Base-by-base conservation (phyloP, 2,329 filamentous ascomycete species). In the Colletotrichum plurivorum region DNA sequence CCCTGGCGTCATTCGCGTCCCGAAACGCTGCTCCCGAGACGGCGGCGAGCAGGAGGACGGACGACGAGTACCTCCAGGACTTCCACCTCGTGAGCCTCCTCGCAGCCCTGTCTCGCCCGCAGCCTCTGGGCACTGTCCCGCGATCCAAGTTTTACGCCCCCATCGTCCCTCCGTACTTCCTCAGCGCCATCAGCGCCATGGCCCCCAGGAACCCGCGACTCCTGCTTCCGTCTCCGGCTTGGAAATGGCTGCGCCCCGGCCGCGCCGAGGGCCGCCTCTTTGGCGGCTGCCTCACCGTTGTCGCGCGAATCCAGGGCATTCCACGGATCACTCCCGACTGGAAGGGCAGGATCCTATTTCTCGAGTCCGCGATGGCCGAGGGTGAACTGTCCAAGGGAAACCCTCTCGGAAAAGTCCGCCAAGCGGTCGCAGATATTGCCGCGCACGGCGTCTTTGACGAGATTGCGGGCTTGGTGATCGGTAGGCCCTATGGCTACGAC, bases 251-350 rank as follows among this genome's bases (percentile, higher is more conserved):
- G 15, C 75, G 81, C 3, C 60, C 39, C 0, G 81, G 80, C 0
- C 76, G 73, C 52, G 76, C 76, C 0, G 69, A 83, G 8, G 87
- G 86, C 2, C 82, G 80, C 43, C 82, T 76, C 73, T 84, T 84
- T 48, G 82, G 82, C 20, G 82, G 80, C 2, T 83, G 81, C 43
- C 73, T 84, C 16, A 80, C 80, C 0, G 79, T 82, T n/a, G 76
- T 82, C 52, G 78, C 76, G 5, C 80, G 82, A 1, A 64, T 84
- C 8, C 71, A 73, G 1, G 82, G 78, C 1, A 73, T 84, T 12
- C 74, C 67, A 1, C 70, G 71, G 1, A 75, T 83, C 39, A 73
- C 73, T 3, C 78, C 80, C 0, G 76, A 81, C 72, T 81, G 83
- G 82, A 64, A 73, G 5, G 77, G 80, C 6, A 72, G 78, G 15